Evolutionary conservation across 495 filamentous ascomycete genomes (phyloP), one percentile per base, ranked within the genome.

Genomic region (Hypoxylon fragiforme): DNA sequence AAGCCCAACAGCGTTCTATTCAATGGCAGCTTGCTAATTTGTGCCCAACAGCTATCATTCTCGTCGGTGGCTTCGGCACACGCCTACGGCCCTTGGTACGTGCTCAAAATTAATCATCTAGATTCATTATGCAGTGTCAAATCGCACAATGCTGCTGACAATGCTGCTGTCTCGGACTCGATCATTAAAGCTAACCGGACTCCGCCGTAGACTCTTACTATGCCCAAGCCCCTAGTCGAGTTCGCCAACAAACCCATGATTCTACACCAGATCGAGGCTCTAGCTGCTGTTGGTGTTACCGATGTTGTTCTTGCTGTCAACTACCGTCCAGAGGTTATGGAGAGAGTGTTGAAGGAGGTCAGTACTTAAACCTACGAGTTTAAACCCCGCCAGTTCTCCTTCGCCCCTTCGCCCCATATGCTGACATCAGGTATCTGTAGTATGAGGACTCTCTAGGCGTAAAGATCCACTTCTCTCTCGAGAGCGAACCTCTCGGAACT

Each of bases 201-300:
- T 44, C 39, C 37, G 31, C 42, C 62, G 49, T 67, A 97, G 92
- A 98, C 94, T 48, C 82, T 98, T 65, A 97, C 94, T 34, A 88
- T 97, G 58, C 94, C 94, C 18, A 98, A 98, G 72, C 94, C 94
- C 36, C 79, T 98, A 60, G 94, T 98, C 65, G 94, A 98, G 76
- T 98, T 98, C 72, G 92, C 84, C 62, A 98, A 98, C 80, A 91
- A 90, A 70, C 94, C 92, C 62, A 98, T 98, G 94, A 98, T 98
- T 75, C 80, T 94, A 56, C 94, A 98, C 78, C 94, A 98, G 73
- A 88, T 98, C 62, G 92, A 97, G 75, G 89, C 89, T 62, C 78
- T 98, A 63, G 94, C 95, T 60, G 89, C 88, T 57, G 94, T 92
- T 22, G 94, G 94, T 69, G 94, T 97, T 30, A 97, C 92, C 55